A percentile compares a stretch with the other conserved stretches of the same genome.
Conservation (phyloP, 495 filamentous ascomycete species). For the Xylaria scruposa region DNA sequence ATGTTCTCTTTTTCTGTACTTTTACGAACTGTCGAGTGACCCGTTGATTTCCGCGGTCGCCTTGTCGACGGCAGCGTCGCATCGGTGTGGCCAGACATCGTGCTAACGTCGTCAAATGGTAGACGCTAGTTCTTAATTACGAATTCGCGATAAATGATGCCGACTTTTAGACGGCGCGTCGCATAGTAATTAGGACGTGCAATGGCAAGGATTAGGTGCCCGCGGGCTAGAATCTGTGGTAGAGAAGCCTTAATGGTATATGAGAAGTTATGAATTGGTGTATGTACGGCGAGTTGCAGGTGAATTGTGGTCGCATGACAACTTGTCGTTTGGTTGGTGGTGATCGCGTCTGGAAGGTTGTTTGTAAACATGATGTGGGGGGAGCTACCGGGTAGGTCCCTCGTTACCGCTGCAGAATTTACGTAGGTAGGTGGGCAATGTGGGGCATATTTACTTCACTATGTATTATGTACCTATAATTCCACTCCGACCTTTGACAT, state of each 20-base stretch:
- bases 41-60: conserved; percentile 80
- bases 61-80: conserved; percentile 58
- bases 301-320: not conserved
- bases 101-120: conserved; percentile 22
- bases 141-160: conserved; percentile 7
- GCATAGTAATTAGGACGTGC: conserved; percentile 14
- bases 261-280: not conserved
- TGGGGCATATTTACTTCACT: too few species aligned
- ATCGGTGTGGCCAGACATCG: conserved; percentile 57
- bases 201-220: not conserved
- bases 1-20: conserved; percentile 74
- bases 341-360: conserved; percentile 38
- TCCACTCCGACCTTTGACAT: too few species aligned
- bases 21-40: conserved; percentile 62
- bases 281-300: not conserved
- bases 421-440: not conserved
- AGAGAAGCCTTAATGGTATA: conserved; percentile 7
- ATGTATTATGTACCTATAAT: too few species aligned
- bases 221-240: not conserved
- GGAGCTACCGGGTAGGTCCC: conserved; percentile 16
- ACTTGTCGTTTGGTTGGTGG: conserved; percentile 5
- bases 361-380: conserved; percentile 42
- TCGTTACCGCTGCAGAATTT: not conserved
- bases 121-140: not conserved
- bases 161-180: conserved; percentile 23